These are phyloP conservation scores for Suillus subluteus DNA, from an alignment of 768 basidiomycete species.

Conservation along the genomic window DNA sequence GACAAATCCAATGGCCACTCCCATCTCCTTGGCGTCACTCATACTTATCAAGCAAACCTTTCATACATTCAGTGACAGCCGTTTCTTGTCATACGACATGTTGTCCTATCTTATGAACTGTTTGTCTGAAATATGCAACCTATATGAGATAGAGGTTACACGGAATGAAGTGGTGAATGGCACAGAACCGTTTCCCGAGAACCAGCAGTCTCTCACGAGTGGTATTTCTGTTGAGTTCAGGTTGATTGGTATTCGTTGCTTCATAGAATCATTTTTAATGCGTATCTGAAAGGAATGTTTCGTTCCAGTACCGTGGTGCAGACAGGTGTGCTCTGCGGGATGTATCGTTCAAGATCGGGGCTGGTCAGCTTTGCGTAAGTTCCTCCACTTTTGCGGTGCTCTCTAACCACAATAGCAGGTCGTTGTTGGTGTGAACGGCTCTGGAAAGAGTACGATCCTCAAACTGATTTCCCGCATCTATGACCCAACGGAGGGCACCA, in stretches of 20 bases:
- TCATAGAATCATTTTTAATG: conserved; percentile 15
- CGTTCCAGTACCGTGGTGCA: conserved; percentile 66
- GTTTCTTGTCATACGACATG: conserved; percentile 53
- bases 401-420: conserved; percentile 43
- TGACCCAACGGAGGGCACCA: conserved; percentile 67
- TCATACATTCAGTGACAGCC: conserved; percentile 48
- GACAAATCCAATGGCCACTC: conserved; percentile 52
- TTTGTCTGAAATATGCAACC: conserved; percentile 52
- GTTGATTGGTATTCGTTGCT: conserved; percentile 25
- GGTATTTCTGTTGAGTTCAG: conserved; percentile 65
- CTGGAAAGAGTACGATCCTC: conserved; percentile 79
- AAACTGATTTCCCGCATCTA: conserved; percentile 75
- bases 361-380: conserved; percentile 76
- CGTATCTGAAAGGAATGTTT: conserved; percentile 55
- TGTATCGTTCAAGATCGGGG: conserved; percentile 69
- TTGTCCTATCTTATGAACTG: conserved; percentile 57
- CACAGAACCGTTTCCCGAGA: conserved; percentile 49
- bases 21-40: conserved; percentile 65
- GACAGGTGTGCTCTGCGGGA: conserved; percentile 55
- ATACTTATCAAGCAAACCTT: conserved; percentile 59
- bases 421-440: conserved; percentile 79
- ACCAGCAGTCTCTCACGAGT: conserved; percentile 41
- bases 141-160: conserved; percentile 66
- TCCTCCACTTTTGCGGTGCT: background rate
- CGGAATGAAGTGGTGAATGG: conserved; percentile 63